Conservation (phyloP, 352 stramenopile genomes). For the Globisporangium rhizosaccharum region DNA sequence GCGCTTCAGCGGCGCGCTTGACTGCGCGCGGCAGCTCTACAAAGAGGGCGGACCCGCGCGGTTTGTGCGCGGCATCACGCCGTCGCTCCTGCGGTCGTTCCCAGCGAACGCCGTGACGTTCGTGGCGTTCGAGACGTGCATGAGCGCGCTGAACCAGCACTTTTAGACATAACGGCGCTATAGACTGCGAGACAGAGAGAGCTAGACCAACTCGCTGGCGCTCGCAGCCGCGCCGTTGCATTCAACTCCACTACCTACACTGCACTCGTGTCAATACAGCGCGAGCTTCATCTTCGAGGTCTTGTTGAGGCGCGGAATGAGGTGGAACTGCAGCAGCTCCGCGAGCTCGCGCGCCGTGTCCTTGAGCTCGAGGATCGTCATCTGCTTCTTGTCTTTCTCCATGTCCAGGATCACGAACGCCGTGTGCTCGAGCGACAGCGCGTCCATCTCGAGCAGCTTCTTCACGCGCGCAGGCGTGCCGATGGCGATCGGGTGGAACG, state of each 20-base stretch:
- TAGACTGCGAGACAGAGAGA: not conserved
- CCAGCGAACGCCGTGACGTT: conserved; percentile 83
- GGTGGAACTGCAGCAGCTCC: conserved; percentile 72
- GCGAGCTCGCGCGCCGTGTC: conserved; percentile 78
- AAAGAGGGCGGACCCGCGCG: conserved; percentile 48
- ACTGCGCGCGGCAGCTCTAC: conserved; percentile 67
- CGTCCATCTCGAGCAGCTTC: conserved; percentile 72
- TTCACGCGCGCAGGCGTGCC: conserved; percentile 75
- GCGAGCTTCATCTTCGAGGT: conserved; percentile 65
- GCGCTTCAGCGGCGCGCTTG: conserved; percentile 59
- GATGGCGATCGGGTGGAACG: conserved; percentile 74
- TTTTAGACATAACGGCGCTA: conserved; percentile 34
- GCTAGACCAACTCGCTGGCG: not conserved
- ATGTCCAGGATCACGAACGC: conserved; percentile 81
- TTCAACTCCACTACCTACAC: conserved; percentile 9
- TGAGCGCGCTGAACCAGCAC: conserved; percentile 68
- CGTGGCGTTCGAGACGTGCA: conserved; percentile 76
- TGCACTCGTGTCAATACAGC: conserved; percentile 45
- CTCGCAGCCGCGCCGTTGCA: not conserved
- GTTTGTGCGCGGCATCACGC: conserved; percentile 81
- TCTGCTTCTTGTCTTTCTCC: conserved; percentile 84
- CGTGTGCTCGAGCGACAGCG: conserved; percentile 73
- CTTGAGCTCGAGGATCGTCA: conserved; percentile 81
- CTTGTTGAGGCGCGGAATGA: conserved; percentile 57
- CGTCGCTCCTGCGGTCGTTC: conserved; percentile 70